Base-by-base conservation (phyloP, 495 filamentous ascomycete species). In the Daldinia vernicosa region DNA sequence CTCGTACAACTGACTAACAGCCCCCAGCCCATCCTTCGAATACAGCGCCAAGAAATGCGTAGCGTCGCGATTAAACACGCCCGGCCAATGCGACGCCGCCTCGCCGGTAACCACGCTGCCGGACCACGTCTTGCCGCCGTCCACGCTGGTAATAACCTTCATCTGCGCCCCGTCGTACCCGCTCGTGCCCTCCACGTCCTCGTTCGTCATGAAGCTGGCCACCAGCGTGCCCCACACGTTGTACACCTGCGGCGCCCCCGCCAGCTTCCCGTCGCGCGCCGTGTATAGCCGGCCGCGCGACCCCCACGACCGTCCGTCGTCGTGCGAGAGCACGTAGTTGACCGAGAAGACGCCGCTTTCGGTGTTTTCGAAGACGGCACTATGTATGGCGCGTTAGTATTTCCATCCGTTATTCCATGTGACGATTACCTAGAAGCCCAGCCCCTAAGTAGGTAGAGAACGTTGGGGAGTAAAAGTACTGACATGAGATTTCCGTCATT, bases 131-230 rank as follows among this genome's bases (percentile, higher is more conserved):
- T 6, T 40, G 0, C 81, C 82, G 12, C 75, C 77, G 62, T 83
- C 77, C 14, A 71, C 69, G 62, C 79, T 84, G 0, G 78, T 80
- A 30, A 85, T 50, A 17, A 84, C 64, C 67, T 69, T 63, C 68
- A 78, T 73, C 63, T 73, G 73, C 19, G 59, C 66, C 40, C 70
- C 76, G 37, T 79, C 76, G 50, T 76, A 60, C 26, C 70, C 67
- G 53, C 61, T 75, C 24, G 75, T 72, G 3, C 60, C 60, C 39
- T 63, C 70, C 1, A 63, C 63, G 57, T 88, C 86, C 65, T 90
- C 88, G 66, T 90, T 85, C 0, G 88, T 90, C 85, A 88, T 87
- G 71, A 90, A 90, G 33, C 85, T 84, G 0, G 81, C 81, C 2
- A 86, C 87, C 55, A 91, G 60, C 1, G 82, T 85, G 8, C 85